Evolutionary conservation across 225 moss, liverwort and hornwort species (phyloP), one percentile per base, ranked within the genome.

Genomic region (Physcomitrellopsis africana): DNA sequence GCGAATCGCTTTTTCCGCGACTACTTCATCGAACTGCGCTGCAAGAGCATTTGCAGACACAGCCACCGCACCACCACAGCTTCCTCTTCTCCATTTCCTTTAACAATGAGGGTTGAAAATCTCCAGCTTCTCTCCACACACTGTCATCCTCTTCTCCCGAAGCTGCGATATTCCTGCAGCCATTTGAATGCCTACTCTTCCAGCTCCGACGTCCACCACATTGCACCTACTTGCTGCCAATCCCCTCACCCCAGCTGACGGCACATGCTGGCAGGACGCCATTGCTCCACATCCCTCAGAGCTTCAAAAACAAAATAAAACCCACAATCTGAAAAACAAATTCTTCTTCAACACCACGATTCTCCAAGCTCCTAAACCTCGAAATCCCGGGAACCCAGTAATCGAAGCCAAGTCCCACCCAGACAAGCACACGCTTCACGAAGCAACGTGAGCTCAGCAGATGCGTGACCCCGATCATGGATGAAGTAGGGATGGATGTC

Each of bases 1-100:
- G 76, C 18, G 64, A 65, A 43, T 72, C 79, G 3, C 51, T 46
- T 56, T 63, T 54, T 77, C 80, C 0, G 77, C 58, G 11, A 20
- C 62, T 11, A 77, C 84, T 12, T 82, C 89, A 16, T 84, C 87
- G 20, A 77, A 54, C 67, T 87, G 83, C 60, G 82, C 73, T 26
- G 88, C 74, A 27, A 76, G 42, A 6, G 83, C 78, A 44, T 68
- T 77, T 41, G 81, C 82, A 1, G 59, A 73, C 45, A 79, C 65
- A 8, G 37, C 46, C 15, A 76, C 76, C 27, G 44, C 46, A 46
- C 48, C 53, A 24, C 56, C 37, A 8, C 48, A 0, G 20, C 52
- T 29, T 22, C 68, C 63, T 20, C 43, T 9, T 37, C 78, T 65
- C 59, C 72, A 44, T 42, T 42, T n/a, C 67, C 58, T 66, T 52